Conservation (phyloP, 2,329 filamentous ascomycete genomes). For the Verticillium nubilum region DNA sequence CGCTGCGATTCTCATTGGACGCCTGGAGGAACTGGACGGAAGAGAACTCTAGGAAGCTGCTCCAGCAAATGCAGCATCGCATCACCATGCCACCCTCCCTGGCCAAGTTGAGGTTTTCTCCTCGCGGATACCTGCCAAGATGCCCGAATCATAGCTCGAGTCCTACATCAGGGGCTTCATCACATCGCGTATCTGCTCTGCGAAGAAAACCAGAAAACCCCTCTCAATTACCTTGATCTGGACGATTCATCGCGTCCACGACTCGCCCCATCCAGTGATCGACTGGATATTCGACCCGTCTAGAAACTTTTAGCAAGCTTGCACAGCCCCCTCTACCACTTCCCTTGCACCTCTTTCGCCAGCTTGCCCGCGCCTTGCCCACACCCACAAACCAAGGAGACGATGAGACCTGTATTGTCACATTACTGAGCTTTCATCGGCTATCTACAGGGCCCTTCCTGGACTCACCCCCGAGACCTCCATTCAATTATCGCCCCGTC, state of each 20-base stretch:
- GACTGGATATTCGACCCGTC: not conserved
- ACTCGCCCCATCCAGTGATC: not conserved
- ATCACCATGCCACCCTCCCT: not conserved
- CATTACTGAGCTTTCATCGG: not conserved
- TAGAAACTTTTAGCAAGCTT: not conserved
- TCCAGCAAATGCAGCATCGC: not conserved
- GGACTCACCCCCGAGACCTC: not conserved
- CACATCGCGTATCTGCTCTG: not conserved
- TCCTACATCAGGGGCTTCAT: not conserved
- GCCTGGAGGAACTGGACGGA: not conserved
- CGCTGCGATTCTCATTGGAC: not conserved
- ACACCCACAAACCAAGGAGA: not conserved
- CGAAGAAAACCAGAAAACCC: not conserved
- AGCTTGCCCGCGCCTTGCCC: not conserved
- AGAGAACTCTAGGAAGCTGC: not conserved
- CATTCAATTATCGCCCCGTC: not conserved
- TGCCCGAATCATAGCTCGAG: not conserved
- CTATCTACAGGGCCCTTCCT: not conserved
- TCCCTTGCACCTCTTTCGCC: not conserved
- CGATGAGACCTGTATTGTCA: not conserved
- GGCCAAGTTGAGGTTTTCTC: not conserved
- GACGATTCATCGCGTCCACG: not conserved
- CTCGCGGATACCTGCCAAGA: not conserved
- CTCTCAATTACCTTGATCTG: not conserved
- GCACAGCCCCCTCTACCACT: not conserved